Evolutionary conservation across 164 flowering plant genomes (phyloP).

Genomic region (Tinospora cordifolia): DNA sequence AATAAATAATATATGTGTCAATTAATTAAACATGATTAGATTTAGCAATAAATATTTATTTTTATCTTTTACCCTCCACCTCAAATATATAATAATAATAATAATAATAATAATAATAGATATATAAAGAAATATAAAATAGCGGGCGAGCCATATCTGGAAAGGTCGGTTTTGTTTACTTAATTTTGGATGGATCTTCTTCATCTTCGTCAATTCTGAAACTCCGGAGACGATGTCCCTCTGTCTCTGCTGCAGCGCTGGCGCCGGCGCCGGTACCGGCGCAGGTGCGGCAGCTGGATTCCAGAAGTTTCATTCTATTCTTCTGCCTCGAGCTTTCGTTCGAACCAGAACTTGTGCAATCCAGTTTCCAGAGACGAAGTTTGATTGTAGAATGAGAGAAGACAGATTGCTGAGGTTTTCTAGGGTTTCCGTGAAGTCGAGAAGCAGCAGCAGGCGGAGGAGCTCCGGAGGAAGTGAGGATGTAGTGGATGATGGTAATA

Average conservation of each 20-base stretch:
- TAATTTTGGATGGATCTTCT: conserved; percentile 1
- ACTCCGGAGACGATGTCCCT: conserved; percentile 10
- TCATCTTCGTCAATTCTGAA: conserved; percentile 9
- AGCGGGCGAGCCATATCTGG: background rate
- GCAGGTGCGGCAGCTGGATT: background rate
- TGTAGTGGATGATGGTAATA: background rate
- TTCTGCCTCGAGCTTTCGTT: background rate
- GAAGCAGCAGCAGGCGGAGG: conserved; percentile 5
- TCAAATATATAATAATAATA: too few relatives aligned
- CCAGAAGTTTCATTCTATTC: background rate
- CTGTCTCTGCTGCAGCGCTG: conserved; percentile 5
- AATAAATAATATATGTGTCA: too few relatives aligned
- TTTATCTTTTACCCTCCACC: too few relatives aligned
- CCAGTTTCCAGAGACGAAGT: background rate
- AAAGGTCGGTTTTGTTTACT: background rate
- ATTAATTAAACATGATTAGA: too few relatives aligned
- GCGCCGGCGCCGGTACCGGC: background rate
- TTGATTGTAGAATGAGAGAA: conserved; percentile 1
- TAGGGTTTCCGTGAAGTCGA: conserved; percentile 5
- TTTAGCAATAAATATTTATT: too few relatives aligned
- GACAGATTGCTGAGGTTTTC: background rate
- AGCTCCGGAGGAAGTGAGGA: conserved; percentile 5
- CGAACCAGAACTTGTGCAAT: background rate
- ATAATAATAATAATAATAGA: too few relatives aligned
- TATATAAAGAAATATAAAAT: background rate